Evolutionary conservation across 164 flowering plant genomes (phyloP).

Genomic region (Warburgia ugandensis): DNA sequence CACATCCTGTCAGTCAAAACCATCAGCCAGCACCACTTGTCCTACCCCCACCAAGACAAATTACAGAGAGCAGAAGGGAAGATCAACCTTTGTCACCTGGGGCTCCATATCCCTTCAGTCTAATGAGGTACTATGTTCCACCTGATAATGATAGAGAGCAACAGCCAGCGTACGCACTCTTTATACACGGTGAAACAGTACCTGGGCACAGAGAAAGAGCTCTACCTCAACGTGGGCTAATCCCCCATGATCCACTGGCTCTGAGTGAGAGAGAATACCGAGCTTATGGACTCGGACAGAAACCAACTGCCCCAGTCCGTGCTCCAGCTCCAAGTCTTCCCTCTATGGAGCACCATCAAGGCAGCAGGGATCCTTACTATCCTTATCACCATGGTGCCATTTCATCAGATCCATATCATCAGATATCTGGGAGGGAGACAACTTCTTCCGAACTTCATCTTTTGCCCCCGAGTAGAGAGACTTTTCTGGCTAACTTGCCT

Average conservation of each 20-base stretch:
- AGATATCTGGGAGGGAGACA: conserved; percentile 7
- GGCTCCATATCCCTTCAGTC: conserved; percentile 13
- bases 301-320: conserved; percentile 2
- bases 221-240: background rate
- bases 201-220: background rate
- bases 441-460: conserved; percentile 18
- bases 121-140: conserved; percentile 11
- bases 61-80: conserved; percentile 16
- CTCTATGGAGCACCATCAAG: conserved; percentile 2
- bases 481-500: conserved; percentile 8
- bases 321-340: conserved; percentile 1
- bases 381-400: conserved; percentile 15
- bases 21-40: background rate
- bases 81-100: background rate
- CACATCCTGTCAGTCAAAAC: conserved; percentile 3
- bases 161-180: no score
- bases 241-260: conserved; percentile 10
- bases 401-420: conserved; percentile 25
- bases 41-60: conserved; percentile 10
- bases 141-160: conserved; percentile 24
- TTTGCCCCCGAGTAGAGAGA: conserved; percentile 20
- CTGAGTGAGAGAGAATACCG: conserved; percentile 19
- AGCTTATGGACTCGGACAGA: conserved; percentile 17
- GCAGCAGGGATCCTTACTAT: conserved; percentile 16
- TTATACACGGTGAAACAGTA: background rate